phyloP scores from a whole-genome alignment of 2,329 filamentous ascomycete genomes.

The Microcera coccophila region DNA sequence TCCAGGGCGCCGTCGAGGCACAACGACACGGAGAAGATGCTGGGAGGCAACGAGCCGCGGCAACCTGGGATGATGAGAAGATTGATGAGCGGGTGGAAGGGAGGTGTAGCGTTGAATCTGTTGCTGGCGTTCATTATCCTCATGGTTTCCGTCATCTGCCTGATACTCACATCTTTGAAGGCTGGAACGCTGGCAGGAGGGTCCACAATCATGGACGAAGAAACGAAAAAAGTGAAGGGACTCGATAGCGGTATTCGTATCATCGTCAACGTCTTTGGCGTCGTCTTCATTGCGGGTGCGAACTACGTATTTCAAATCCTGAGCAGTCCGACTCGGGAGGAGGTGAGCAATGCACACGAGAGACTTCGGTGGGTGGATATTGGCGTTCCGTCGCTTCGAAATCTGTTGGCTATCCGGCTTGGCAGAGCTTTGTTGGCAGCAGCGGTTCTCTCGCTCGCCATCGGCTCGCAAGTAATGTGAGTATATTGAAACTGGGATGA shows the following conservation, averaged over 20 bases:
- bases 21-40: constrained; percentile 27
- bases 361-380: constrained; percentile 49
- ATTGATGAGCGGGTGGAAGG: constrained; percentile 44
- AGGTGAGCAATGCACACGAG: constrained; percentile 46
- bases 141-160: constrained; percentile 36
- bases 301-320: constrained; percentile 55
- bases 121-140: constrained; percentile 38
- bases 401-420: constrained; percentile 42
- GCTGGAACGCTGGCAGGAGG: constrained; percentile 33
- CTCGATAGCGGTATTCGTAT: constrained; percentile 43
- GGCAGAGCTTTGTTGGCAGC: constrained; percentile 38
- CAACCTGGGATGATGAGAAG: constrained; percentile 22
- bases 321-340: constrained; percentile 48
- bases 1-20: constrained; percentile 20
- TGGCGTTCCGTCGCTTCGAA: constrained; percentile 50
- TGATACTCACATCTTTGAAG: constrained; percentile 36
- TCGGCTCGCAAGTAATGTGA: constrained; percentile 49
- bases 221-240: constrained; percentile 34
- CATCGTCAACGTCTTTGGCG: constrained; percentile 41
- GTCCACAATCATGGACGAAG: constrained; percentile 36
- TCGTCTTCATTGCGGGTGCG: constrained; percentile 44
- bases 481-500: constrained; percentile 10
- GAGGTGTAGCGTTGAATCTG: constrained; percentile 43
- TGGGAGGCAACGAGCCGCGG: constrained; percentile 15
- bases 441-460: constrained; percentile 39